A percentile compares a stretch with the other conserved stretches of the same genome.
Evolutionary conservation across 108 stramenopile species (phyloP).

Genomic region (Phaeodactylum tricornutum): DNA sequence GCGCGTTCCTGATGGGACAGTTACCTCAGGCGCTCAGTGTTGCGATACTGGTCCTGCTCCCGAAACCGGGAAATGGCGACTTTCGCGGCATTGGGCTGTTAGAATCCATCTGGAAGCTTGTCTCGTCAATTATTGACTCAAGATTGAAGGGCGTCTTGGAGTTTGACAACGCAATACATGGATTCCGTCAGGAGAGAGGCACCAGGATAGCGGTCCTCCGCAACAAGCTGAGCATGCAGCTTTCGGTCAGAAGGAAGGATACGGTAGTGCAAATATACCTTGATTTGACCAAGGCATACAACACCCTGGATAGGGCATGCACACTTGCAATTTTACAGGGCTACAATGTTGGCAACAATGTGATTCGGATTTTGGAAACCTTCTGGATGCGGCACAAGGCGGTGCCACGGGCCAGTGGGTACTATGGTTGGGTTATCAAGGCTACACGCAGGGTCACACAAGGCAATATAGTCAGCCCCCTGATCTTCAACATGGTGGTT

Average conservation of each 20-base stretch:
- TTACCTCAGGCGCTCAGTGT: constrained; percentile 4
- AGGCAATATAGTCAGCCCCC: constrained; percentile 14
- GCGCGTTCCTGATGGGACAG: constrained; percentile 4
- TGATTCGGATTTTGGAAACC: constrained; percentile 4
- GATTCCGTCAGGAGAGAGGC: constrained; percentile 8
- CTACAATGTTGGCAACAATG: constrained; percentile 11
- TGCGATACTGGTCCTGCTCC: constrained; percentile 12
- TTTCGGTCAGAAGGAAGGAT: constrained; percentile 3
- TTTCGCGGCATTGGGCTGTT: constrained; percentile 11
- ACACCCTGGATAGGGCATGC: constrained; percentile 11
- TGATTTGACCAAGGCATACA: constrained; percentile 13
- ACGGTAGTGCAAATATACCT: constrained; percentile 9
- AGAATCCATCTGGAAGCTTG: constrained; percentile 10
- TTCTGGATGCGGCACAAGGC: constrained; percentile 7
- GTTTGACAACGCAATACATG: neutral
- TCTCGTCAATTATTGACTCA: constrained; percentile 5
- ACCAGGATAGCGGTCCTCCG: constrained; percentile 13
- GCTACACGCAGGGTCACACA: constrained; percentile 20
- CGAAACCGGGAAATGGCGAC: constrained; percentile 14
- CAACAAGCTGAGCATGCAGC: constrained; percentile 9
- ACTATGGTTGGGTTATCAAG: constrained; percentile 9
- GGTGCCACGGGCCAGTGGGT: too few relatives aligned
- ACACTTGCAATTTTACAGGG: constrained; percentile 7
- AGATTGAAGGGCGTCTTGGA: too few relatives aligned
- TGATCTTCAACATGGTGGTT: constrained; percentile 20